phyloP scores from a whole-genome alignment of 2,329 filamentous ascomycete genomes.

The Chrysoporthe puriensis region DNA sequence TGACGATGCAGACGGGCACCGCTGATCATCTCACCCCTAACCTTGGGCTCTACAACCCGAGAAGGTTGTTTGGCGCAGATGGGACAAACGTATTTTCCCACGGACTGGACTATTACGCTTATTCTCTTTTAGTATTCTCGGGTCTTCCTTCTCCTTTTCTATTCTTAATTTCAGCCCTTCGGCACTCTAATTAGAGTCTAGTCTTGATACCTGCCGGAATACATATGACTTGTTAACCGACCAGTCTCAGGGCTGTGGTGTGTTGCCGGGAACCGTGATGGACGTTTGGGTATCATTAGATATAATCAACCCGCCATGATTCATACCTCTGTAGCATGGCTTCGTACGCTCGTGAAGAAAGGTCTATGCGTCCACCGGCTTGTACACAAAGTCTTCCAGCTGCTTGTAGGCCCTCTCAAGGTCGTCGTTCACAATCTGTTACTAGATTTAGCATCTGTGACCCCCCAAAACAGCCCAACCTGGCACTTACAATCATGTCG shows the following conservation, averaged over 20 bases:
- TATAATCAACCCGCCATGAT: background rate
- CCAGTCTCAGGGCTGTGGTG: background rate
- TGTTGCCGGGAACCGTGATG: background rate
- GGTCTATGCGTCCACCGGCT: slow-evolving; percentile 31
- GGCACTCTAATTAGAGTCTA: slow-evolving; percentile 47
- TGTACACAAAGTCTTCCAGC: slow-evolving; percentile 54
- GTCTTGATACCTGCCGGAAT: slow-evolving; percentile 48
- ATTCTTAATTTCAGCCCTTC: slow-evolving; percentile 34
- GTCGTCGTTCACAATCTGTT: slow-evolving; percentile 44
- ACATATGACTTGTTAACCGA: slow-evolving; percentile 31
- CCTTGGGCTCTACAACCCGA: slow-evolving; percentile 40
- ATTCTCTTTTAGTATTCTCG: slow-evolving; percentile 51
- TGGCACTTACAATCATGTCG: slow-evolving; percentile 36
- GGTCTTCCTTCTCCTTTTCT: slow-evolving; percentile 35
- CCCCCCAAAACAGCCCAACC: background rate
- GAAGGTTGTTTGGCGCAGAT: slow-evolving; percentile 36
- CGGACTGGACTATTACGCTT: slow-evolving; percentile 45
- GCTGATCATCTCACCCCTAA: slow-evolving; percentile 34
- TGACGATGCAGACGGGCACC: slow-evolving; percentile 26
- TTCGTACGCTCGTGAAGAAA: background rate
- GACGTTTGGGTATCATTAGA: background rate
- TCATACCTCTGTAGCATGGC: background rate
- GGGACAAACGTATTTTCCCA: slow-evolving; percentile 42
- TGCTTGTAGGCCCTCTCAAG: slow-evolving; percentile 56
- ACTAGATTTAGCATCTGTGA: slow-evolving; percentile 11